These are phyloP conservation scores for Candida endomychidarum DNA, from an alignment of 805 yeast genomes.

Conservation along the genomic window DNA sequence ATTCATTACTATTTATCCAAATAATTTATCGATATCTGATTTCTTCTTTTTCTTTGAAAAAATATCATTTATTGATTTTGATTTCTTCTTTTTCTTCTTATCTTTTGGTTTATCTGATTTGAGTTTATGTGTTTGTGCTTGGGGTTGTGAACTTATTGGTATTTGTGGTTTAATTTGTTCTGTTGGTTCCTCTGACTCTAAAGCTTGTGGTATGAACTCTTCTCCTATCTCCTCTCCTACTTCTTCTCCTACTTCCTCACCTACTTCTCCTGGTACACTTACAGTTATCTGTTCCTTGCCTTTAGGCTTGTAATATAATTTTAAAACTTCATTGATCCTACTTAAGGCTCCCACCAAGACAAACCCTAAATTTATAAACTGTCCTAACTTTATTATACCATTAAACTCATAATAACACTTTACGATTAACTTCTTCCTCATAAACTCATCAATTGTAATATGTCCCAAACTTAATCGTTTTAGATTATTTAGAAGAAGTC, in stretches of 20 bases:
- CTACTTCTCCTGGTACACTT: neutral
- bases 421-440: slow-evolving; percentile 32
- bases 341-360: slow-evolving; percentile 60
- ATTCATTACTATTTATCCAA: slow-evolving; percentile 6
- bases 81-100: slow-evolving; percentile 7
- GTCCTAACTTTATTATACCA: slow-evolving; percentile 68
- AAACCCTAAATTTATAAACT: slow-evolving; percentile 72
- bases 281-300: neutral
- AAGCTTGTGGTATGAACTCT: no score
- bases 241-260: slow-evolving; percentile 15
- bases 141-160: no score
- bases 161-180: neutral
- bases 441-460: slow-evolving; percentile 6
- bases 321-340: slow-evolving; percentile 3
- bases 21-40: slow-evolving; percentile 13
- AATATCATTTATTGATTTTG: slow-evolving; percentile 5
- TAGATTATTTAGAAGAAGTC: slow-evolving; percentile 58
- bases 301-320: neutral
- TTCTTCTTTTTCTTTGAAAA: slow-evolving; percentile 24
- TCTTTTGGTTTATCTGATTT: slow-evolving; percentile 10
- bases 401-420: slow-evolving; percentile 61
- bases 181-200: neutral
- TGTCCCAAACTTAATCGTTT: slow-evolving; percentile 30
- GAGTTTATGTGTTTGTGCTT: no score
- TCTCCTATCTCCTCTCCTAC: slow-evolving; percentile 16